Base-by-base conservation (phyloP, 768 basidiomycete species). In the Pleurotus pulmonarius region DNA sequence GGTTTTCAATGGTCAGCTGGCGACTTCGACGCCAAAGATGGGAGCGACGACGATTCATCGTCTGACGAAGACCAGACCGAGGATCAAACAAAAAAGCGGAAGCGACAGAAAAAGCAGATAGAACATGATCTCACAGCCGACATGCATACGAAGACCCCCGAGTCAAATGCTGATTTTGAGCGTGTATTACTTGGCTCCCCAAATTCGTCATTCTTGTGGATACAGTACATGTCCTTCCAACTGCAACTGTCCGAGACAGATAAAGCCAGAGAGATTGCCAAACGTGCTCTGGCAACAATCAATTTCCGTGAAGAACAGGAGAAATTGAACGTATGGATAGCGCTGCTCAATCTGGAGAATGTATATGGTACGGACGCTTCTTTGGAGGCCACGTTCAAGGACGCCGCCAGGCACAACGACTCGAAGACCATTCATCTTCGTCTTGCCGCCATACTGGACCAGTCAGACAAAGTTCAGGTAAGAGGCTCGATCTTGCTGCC, bases 161-260 rank as follows among this genome's bases (percentile, higher is more conserved):
- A 93, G 67, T 97, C 97, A 1, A 92, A 88, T 59, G 83, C 89
- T 29, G 96, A 99, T 69, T 99, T 98, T 63, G 97, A 99, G 70
- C 85, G 97, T 11, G 73, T 92, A 37, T 81, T 99, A 46, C 79
- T 98, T 39, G 92, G 92, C 25, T 94, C 96, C 0, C 96, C 97
- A 1, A 94, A 97, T 67, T 98, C 95, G 5, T 98, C 97, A 0
- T 97, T 90, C 72, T 80, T 98, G 34, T 99, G 97, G 97, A 87
- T 99, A 57, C 95, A 98, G 69, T 99, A 94, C 70, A 98, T 99
- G 94, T 96, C 97, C 7, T 96, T 98, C 83, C 93, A 95, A 64
- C 77, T 98, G 9, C 94, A 94, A 62, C 82, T 99, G n/a, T 92
- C 95, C 26, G 96, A 99, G 72, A 76, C 97, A 55, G 95, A 94